Evolutionary conservation across 1,284 basidiomycete genomes (phyloP).

Genomic region (Tilletia setariae): DNA sequence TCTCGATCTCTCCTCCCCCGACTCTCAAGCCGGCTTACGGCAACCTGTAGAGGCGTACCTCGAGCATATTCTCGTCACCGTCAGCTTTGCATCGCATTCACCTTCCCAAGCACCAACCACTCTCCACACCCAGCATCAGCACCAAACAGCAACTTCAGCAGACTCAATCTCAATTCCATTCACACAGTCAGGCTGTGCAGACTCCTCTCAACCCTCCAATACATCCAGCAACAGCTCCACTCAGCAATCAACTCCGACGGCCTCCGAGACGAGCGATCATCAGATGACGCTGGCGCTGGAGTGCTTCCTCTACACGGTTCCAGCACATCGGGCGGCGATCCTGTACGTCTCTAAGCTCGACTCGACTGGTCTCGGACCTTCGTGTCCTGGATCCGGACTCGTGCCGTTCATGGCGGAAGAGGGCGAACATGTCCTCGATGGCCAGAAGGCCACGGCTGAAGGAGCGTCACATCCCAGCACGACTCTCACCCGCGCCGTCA

Average conservation of each 20-base stretch:
- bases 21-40: conserved; percentile 21
- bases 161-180: not conserved
- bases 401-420: conserved; percentile 10
- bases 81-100: conserved; percentile 20
- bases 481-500: conserved; percentile 55
- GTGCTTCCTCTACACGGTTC: conserved; percentile 73
- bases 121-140: not conserved
- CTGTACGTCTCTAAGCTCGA: conserved; percentile 93
- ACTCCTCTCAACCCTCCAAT: no score
- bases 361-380: conserved; percentile 72
- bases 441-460: not conserved
- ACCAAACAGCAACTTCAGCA: not conserved
- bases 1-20: conserved; percentile 32
- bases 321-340: conserved; percentile 67
- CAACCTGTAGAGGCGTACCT: conserved; percentile 25
- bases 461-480: conserved; percentile 15
- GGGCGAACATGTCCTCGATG: not conserved
- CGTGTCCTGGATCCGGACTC: not conserved
- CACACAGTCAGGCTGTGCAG: not conserved
- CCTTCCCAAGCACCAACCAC: not conserved
- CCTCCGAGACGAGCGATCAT: conserved; percentile 33
- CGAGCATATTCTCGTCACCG: conserved; percentile 40
- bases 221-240: no score
- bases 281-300: conserved; percentile 75
- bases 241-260: no score